Base-by-base conservation (phyloP, 305 asterid genomes). In the Rubia tinctorum region DNA sequence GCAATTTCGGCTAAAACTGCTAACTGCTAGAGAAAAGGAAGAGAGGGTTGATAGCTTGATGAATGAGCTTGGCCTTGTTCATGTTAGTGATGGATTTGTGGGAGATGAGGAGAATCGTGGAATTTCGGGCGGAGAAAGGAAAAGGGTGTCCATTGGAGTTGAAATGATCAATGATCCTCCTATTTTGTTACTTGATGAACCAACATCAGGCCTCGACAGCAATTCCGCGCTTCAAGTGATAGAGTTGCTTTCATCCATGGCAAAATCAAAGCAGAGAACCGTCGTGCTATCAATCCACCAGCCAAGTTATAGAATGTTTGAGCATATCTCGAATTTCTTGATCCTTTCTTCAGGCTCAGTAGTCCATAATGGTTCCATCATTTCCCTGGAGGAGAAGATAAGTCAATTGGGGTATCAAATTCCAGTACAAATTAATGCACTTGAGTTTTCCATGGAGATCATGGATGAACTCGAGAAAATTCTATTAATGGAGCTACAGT, bases 121-220 rank as follows among this genome's bases (percentile, higher is more conserved):
- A 72, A 84, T 93, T 40, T 93, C 97, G 0, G 98, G 98, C 5
- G 98, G 98, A 47, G 98, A 93, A 81, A 84, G 85, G 59, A 93
- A 91, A 78, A 79, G 98, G 71, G 93, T 93, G 45, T 87, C 98
- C 5, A 89, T 93, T 63, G 98, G 95, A n/a, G 96, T 89, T 6
- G 98, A 93, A 40, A 85, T 93, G 86, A 93, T 93, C 66, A 91
- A 90, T 20, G 97, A 89, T 55, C 98, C 98, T 8, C 85, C 90
- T 0, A 84, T 93, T 69, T 84, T 93, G 67, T 82, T 93, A 34
- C 86, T 93, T 14, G 97, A 91, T 17, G 98, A 93, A 83, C 98
- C 97, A 10, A 93, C 98, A 69, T 93, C 98, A 7, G 98, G 98
- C 47, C 86, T 93, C 4, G 98, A 93, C 68, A 88, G 96, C 83